Evolutionary conservation across 306 rosid genomes (phyloP).

Genomic region (Cotoneaster glaucophyllus): DNA sequence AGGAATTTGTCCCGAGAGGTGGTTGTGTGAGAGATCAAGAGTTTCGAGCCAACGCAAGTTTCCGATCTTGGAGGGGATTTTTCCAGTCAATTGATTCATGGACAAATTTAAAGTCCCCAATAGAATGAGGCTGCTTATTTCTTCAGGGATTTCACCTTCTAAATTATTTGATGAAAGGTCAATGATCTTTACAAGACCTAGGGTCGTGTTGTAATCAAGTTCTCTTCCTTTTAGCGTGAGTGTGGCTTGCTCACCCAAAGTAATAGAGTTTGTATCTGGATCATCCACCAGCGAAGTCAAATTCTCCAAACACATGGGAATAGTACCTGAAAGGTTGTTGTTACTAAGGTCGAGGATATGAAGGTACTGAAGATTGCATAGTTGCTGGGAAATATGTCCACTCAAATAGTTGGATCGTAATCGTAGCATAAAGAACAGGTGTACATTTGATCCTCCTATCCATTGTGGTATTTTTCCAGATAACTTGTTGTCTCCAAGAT

Average conservation of each 20-base stretch:
- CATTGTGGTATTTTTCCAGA: neutral
- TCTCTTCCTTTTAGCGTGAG: neutral
- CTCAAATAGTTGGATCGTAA: neutral
- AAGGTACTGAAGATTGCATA: neutral
- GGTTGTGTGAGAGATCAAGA: neutral
- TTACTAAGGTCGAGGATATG: neutral
- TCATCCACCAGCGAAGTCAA: neutral
- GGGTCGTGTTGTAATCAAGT: neutral
- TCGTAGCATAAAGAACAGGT: neutral
- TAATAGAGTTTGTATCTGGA: neutral
- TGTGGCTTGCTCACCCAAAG: neutral
- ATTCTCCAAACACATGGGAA: neutral
- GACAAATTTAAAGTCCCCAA: neutral
- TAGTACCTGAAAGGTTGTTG: neutral
- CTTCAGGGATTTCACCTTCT: neutral
- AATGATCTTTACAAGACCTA: neutral
- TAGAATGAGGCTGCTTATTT: neutral
- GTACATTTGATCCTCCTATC: neutral
- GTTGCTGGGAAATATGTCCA: neutral
- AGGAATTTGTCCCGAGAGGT: neutral
- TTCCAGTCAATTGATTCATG: neutral
- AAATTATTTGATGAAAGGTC: neutral
- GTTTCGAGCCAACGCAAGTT: neutral
- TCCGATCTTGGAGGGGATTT: neutral
- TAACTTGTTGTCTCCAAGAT: neutral